Conservation (phyloP, 495 filamentous ascomycete genomes). For the Choiromyces venosus region DNA sequence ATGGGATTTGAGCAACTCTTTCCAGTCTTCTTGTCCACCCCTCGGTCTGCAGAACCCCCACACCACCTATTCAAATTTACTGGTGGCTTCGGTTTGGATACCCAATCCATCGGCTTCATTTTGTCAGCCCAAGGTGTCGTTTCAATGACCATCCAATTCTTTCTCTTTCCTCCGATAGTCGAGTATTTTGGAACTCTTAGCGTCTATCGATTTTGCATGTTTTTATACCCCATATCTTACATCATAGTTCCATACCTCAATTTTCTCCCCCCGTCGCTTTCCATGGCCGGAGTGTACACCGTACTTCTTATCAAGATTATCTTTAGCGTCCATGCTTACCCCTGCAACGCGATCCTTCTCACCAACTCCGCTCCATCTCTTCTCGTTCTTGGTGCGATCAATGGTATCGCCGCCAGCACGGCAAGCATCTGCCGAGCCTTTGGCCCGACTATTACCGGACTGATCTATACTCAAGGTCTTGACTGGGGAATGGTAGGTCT, state of each 20-base stretch:
- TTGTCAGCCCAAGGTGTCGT: conserved; percentile 85
- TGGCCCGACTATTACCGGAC: conserved; percentile 79
- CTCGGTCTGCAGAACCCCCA: conserved; percentile 47
- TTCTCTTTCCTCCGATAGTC: conserved; percentile 72
- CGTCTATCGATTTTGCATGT: conserved; percentile 71
- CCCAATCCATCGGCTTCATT: conserved; percentile 78
- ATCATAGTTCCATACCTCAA: conserved; percentile 81
- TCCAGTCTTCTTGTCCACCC: conserved; percentile 83
- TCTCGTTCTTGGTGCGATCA: conserved; percentile 79
- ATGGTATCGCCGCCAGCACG: conserved; percentile 84
- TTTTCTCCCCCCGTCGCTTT: conserved; percentile 64
- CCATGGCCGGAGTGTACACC: conserved; percentile 65
- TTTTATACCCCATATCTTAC: conserved; percentile 85
- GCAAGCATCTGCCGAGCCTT: conserved; percentile 82
- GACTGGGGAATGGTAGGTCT: conserved; percentile 74
- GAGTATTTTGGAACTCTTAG: conserved; percentile 65
- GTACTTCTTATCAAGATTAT: conserved; percentile 85
- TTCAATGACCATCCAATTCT: conserved; percentile 74
- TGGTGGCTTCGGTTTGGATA: conserved; percentile 75
- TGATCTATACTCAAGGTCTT: conserved; percentile 75
- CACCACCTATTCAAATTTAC: conserved; percentile 71
- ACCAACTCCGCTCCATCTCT: conserved; percentile 75
- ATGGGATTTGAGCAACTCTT: conserved; percentile 93
- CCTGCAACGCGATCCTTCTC: conserved; percentile 75
- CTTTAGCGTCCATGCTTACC: conserved; percentile 77